These are phyloP conservation scores for Citrus inodora DNA, from an alignment of 345 rosid genomes.

Conservation along the genomic window DNA sequence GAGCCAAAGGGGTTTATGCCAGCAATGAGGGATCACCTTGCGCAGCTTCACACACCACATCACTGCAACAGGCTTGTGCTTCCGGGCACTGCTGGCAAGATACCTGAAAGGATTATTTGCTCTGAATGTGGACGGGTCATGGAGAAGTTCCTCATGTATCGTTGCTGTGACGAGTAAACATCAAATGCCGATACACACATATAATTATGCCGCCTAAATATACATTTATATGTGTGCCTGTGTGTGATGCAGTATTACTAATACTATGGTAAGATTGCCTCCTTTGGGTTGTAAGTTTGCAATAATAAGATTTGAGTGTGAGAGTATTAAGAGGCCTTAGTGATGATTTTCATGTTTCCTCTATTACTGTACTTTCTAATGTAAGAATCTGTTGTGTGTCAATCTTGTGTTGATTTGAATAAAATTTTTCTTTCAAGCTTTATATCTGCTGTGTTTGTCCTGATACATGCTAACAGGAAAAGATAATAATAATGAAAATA, in stretches of 20 bases:
- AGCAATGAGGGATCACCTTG: slow-evolving; percentile 45
- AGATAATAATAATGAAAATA: no score
- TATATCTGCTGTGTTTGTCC: no score
- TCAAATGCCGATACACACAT: background rate
- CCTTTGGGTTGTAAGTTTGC: background rate
- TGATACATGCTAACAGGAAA: no score
- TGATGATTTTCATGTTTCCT: background rate
- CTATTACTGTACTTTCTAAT: background rate
- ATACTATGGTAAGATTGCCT: background rate
- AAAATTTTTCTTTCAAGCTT: no score
- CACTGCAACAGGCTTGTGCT: slow-evolving; percentile 58
- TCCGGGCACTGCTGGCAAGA: slow-evolving; percentile 43
- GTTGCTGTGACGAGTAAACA: slow-evolving; percentile 46
- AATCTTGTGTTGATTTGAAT: no score
- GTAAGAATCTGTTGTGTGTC: no score
- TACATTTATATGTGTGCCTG: no score
- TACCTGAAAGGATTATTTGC: slow-evolving; percentile 54
- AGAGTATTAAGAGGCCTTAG: background rate
- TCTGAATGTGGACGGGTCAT: slow-evolving; percentile 52
- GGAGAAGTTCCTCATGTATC: slow-evolving; percentile 63
- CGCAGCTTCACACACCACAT: slow-evolving; percentile 38
- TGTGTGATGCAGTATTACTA: background rate
- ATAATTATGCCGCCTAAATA: no score
- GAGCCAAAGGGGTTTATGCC: slow-evolving; percentile 38
- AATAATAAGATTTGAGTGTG: background rate